Base-by-base conservation (phyloP, 768 basidiomycete genomes). In the Basidioascus undulatus region DNA sequence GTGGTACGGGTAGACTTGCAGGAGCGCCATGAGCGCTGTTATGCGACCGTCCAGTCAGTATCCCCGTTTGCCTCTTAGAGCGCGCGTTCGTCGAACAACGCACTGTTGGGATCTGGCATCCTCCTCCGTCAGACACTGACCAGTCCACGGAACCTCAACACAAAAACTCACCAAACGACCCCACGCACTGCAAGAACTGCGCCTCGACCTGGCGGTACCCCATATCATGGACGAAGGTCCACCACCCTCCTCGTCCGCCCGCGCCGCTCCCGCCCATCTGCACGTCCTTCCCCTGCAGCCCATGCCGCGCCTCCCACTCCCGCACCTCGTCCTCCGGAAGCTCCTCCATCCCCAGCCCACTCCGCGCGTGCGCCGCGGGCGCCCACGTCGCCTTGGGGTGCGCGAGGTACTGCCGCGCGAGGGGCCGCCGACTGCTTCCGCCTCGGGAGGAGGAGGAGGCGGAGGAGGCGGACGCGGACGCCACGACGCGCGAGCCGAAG, bases 401-500 rank as follows among this genome's bases (percentile, higher is more conserved):
- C 0, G 81, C 80, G 15, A 96, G 61, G 35, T 74, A 67, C 9
- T 80, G 82, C 13, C 76, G 55, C n/a, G n/a, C n/a, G n/a, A n/a
- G n/a, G n/a, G n/a, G n/a, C n/a, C n/a, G n/a, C n/a, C n/a, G n/a
- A 42, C 44, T 23, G 40, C 30, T 2, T 18, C 21, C 2, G 15
- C 10, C 1, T 16, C 21, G 1, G n/a, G 34, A 37, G 3, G 64
- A 55, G 4, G 61, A 53, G 18, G 61, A 45, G 12, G 55, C 51
- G 2, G 57, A 45, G 1, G 61, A 49, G 11, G 57, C 47, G 16
- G 57, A 55, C 55, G 16, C 12, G 10, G 43, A 11, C 7, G 32
- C 69, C 8, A 94, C 69, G 43, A 92, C 86, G 51, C 75, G 79
- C 16, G 80, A 69, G 2, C 89, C 89, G 53, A 98, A 98, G 65